Conservation (phyloP, 805 yeast genomes). For the Candida maris region DNA sequence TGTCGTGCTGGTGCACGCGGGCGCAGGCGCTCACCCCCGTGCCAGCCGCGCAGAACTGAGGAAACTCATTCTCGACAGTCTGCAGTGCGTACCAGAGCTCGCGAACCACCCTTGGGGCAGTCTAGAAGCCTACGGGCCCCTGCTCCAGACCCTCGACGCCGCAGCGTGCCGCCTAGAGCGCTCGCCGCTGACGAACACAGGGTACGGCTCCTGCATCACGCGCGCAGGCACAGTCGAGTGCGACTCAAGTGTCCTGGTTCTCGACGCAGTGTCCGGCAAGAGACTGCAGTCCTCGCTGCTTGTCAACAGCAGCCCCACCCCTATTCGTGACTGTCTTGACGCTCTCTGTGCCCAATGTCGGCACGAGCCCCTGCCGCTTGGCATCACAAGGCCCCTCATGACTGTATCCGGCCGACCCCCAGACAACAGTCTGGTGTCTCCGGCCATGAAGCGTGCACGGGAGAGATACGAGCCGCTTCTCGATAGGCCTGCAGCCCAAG, state of each 20-base stretch:
- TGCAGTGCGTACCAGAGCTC: too few species aligned
- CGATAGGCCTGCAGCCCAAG: conserved; percentile 20
- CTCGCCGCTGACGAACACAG: conserved; percentile 45
- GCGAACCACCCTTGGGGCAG: too few species aligned
- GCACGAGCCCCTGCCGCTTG: conserved; percentile 11
- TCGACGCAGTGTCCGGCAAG: conserved; percentile 9
- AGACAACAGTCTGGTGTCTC: conserved; percentile 6
- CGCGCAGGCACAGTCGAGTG: conserved; percentile 40
- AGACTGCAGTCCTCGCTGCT: conserved; percentile 18
- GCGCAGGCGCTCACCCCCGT: conserved; percentile 45
- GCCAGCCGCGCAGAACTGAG: conserved; percentile 1
- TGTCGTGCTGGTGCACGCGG: conserved; percentile 39
- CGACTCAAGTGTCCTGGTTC: conserved; percentile 38
- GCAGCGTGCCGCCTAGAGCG: conserved; percentile 26
- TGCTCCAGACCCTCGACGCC: conserved; percentile 1
- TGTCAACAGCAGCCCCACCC: conserved; percentile 21
- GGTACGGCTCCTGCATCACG: conserved; percentile 44
- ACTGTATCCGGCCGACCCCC: conserved; percentile 5
- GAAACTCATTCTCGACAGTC: conserved; percentile 5
- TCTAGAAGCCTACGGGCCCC: too few species aligned
- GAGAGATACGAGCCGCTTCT: conserved; percentile 6
- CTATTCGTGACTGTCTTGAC: conserved; percentile 29
- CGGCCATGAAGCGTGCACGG: conserved; percentile 11
- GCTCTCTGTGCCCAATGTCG: conserved; percentile 25
- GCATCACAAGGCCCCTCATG: conserved; percentile 35